phyloP scores from a whole-genome alignment of 805 yeast genomes.

The Alloascoidea hylecoeti region DNA sequence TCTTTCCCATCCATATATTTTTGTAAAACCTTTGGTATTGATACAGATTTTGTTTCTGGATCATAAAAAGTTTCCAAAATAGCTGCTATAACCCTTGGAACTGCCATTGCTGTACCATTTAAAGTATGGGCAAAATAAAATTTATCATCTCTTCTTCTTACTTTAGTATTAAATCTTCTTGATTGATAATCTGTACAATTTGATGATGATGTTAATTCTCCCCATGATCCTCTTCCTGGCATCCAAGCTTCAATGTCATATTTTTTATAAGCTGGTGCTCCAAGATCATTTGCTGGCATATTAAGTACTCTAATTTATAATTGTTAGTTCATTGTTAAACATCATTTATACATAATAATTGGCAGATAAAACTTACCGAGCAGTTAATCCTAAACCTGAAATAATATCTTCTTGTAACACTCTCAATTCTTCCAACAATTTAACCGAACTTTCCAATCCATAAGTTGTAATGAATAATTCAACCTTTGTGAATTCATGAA shows the following conservation, averaged over 20 bases:
- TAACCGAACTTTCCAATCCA: constrained; percentile 20
- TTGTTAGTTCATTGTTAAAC: background rate
- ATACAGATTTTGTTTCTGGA: constrained; percentile 32
- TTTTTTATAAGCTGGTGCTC: constrained; percentile 86
- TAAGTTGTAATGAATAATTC: constrained; percentile 72
- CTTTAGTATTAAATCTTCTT: constrained; percentile 63
- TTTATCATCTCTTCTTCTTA: constrained; percentile 20
- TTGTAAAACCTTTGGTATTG: constrained; percentile 54
- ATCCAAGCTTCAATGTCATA: constrained; percentile 95
- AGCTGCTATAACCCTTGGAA: constrained; percentile 83
- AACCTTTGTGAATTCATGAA: constrained; percentile 93
- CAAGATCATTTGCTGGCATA: constrained; percentile 86
- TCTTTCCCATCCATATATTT: constrained; percentile 59
- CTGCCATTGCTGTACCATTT: constrained; percentile 93
- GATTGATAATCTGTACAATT: constrained; percentile 89
- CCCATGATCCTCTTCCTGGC: constrained; percentile 93
- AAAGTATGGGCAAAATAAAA: constrained; percentile 61
- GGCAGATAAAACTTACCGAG: constrained; percentile 19
- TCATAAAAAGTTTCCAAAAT: constrained; percentile 79
- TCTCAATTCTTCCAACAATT: constrained; percentile 44
- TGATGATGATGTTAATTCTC: constrained; percentile 83
- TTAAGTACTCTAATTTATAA: constrained; percentile 45
- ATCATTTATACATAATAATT: background rate
- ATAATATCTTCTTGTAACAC: constrained; percentile 54
- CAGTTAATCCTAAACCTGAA: constrained; percentile 54